These are phyloP conservation scores for Ophidiomyces ophidiicola DNA, from an alignment of 2,329 filamentous ascomycete species.

Conservation along the genomic window DNA sequence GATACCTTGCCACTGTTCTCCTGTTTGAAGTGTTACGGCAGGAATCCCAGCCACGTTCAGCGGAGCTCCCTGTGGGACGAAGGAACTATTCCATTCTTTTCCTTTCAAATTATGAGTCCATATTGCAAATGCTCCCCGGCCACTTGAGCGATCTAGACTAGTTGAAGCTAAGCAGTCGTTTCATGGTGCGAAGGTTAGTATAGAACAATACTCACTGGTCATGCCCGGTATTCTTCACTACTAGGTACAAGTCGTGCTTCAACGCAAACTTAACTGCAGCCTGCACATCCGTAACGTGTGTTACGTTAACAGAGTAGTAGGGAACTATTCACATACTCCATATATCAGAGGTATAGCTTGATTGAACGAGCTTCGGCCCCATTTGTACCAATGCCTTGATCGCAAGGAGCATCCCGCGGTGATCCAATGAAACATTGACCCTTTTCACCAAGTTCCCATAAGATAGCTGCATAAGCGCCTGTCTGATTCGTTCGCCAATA, in stretches of 20 bases:
- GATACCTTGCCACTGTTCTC: constrained; percentile 21
- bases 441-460: constrained; percentile 22
- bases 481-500: constrained; percentile 20
- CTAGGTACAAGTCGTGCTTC: constrained; percentile 19
- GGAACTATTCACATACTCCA: constrained; percentile 16
- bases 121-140: constrained; percentile 19
- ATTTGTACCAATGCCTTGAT: constrained; percentile 19
- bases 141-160: constrained; percentile 21
- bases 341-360: too few relatives aligned
- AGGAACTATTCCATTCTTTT: constrained; percentile 18
- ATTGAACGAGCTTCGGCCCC: too few relatives aligned
- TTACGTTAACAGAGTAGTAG: constrained; percentile 18
- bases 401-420: constrained; percentile 15
- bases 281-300: constrained; percentile 15
- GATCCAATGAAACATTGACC: constrained; percentile 22
- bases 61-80: constrained; percentile 18
- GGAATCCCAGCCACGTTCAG: constrained; percentile 13
- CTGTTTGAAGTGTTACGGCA: constrained; percentile 21
- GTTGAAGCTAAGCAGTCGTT: constrained; percentile 1
- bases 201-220: constrained; percentile 17
- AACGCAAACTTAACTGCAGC: constrained; percentile 20
- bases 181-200: not conserved
- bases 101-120: constrained; percentile 24
- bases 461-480: constrained; percentile 20
- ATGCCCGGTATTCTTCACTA: constrained; percentile 23